These are phyloP conservation scores for Suillus sp. DNA, from an alignment of 768 basidiomycete genomes.

Conservation along the genomic window DNA sequence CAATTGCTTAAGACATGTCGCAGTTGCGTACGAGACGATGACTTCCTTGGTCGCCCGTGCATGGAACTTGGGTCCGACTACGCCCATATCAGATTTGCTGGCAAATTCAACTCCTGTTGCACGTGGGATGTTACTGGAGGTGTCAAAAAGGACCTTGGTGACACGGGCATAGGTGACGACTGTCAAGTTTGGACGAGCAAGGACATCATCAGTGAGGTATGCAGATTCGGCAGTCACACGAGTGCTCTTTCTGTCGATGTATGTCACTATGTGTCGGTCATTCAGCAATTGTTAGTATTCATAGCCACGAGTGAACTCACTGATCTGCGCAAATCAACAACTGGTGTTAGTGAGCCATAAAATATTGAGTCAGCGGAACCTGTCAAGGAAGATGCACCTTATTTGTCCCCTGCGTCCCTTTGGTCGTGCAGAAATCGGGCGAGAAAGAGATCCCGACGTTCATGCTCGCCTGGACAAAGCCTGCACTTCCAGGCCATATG, in stretches of 20 bases:
- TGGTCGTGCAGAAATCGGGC: conserved; percentile 57
- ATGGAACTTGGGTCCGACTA: conserved; percentile 35
- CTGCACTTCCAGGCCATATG: conserved; percentile 44
- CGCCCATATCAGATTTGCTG: conserved; percentile 14
- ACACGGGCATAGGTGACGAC: conserved; percentile 15
- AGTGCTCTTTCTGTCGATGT: conserved; percentile 20
- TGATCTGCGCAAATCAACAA: neutral
- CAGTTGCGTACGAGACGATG: conserved; percentile 24
- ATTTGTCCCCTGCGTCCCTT: conserved; percentile 61
- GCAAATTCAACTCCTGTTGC: conserved; percentile 14
- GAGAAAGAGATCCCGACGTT: conserved; percentile 52
- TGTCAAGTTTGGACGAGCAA: conserved; percentile 24
- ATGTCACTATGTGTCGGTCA: conserved; percentile 1
- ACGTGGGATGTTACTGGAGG: neutral
- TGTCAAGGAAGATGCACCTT: conserved; percentile 42
- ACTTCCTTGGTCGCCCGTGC: conserved; percentile 55
- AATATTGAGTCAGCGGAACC: neutral
- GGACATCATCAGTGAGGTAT: conserved; percentile 25
- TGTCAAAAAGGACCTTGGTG: conserved; percentile 14
- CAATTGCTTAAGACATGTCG: conserved; percentile 45
- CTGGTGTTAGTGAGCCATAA: neutral
- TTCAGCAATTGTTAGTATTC: neutral
- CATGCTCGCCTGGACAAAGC: conserved; percentile 56
- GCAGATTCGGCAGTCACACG: conserved; percentile 26
- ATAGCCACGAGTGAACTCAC: neutral